Evolutionary conservation across 192 early-diverging fungal species (phyloP).

Genomic region (Coemansia sp.): DNA sequence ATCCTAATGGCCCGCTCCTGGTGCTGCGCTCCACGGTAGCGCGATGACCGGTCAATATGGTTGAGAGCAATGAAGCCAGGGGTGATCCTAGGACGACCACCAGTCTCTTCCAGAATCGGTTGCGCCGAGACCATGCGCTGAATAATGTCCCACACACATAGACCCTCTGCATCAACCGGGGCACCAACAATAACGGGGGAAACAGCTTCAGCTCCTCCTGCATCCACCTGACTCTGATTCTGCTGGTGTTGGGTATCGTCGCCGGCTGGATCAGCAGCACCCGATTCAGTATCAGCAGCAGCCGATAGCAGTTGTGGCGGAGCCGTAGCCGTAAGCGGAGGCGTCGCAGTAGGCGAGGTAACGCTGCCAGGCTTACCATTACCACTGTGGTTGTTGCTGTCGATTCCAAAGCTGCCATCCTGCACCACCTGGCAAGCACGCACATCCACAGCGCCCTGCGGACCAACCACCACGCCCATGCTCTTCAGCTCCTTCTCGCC

Average conservation of each 20-base stretch:
- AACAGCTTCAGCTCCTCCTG: not conserved
- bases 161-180: not conserved
- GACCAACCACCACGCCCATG: conserved; percentile 36
- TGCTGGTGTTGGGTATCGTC: not conserved
- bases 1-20: conserved; percentile 39
- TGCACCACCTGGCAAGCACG: conserved; percentile 28
- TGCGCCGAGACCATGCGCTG: conserved; percentile 15
- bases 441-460: conserved; percentile 13
- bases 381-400: not conserved
- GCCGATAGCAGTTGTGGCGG: not conserved
- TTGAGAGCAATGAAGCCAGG: conserved; percentile 33
- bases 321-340: conserved; percentile 6
- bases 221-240: not conserved
- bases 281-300: not conserved
- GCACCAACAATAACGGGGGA: not conserved
- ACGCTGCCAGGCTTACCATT: not conserved
- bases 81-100: not conserved
- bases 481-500: conserved; percentile 78
- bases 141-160: conserved; percentile 40
- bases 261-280: not conserved
- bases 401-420: conserved; percentile 12
- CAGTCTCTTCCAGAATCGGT: conserved; percentile 7
- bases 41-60: conserved; percentile 39
- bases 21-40: conserved; percentile 32
- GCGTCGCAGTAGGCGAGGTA: conserved; percentile 11